A percentile compares a stretch with the other conserved stretches of the same genome.
Conservation (phyloP, 805 yeast genomes). For the Wickerhamomyces queroliae region DNA sequence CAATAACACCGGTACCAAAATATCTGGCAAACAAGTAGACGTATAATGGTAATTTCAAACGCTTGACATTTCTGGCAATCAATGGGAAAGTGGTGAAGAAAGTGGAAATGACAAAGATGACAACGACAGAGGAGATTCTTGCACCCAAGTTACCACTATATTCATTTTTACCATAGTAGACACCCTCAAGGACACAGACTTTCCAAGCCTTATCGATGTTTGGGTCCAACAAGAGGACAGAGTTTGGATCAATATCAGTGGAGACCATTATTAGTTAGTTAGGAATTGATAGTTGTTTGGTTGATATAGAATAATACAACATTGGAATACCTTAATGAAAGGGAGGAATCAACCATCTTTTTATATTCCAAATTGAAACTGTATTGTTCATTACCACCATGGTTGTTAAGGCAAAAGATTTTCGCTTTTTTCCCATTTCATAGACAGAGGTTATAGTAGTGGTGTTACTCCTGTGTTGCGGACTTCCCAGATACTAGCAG, state of each 20-base stretch:
- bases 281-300: too few species aligned
- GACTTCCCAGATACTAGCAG: too few species aligned
- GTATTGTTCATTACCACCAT: too few species aligned
- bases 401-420: too few species aligned
- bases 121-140: conserved; percentile 55
- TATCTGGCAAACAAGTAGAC: conserved; percentile 26
- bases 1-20: conserved; percentile 74
- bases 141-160: conserved; percentile 40
- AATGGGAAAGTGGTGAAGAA: conserved; percentile 41
- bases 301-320: too few species aligned
- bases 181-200: conserved; percentile 35
- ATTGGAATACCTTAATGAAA: too few species aligned
- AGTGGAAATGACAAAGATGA: conserved; percentile 45
- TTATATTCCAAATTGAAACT: too few species aligned
- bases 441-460: too few species aligned
- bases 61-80: conserved; percentile 32
- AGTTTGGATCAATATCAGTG: conserved; percentile 14
- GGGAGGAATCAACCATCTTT: too few species aligned
- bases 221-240: conserved; percentile 24
- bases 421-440: too few species aligned
- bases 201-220: conserved; percentile 32
- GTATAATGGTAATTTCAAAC: conserved; percentile 36
- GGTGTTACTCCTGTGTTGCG: too few species aligned
- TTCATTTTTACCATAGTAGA: conserved; percentile 32
- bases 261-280: too few species aligned